Percentiles rank a stretch among this genome's conserved stretches.
phyloP scores from a whole-genome alignment of 768 basidiomycete species.

The Tephrocybe sp. region DNA sequence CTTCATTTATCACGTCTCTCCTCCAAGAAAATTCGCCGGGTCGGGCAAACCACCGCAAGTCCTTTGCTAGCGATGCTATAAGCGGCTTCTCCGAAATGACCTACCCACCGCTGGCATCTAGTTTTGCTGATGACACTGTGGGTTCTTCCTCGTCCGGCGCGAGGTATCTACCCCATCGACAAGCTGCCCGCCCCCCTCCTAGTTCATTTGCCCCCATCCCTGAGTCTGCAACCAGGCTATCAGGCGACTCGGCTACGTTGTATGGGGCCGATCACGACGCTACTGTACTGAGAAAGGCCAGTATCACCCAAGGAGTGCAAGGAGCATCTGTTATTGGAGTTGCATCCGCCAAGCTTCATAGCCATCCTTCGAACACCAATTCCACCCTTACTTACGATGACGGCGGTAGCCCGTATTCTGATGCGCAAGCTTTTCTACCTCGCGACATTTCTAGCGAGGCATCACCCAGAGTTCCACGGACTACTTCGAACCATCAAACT shows the following conservation, averaged over 20 bases:
- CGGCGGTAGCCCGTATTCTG: constrained; percentile 1
- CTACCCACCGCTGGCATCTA: constrained; percentile 43
- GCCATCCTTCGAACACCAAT: neutral
- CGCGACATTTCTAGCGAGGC: neutral
- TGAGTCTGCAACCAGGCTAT: constrained; percentile 23
- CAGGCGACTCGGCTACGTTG: constrained; percentile 40
- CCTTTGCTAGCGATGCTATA: constrained; percentile 39
- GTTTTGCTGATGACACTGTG: constrained; percentile 8
- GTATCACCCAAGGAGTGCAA: constrained; percentile 19
- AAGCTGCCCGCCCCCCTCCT: constrained; percentile 31
- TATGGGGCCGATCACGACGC: constrained; percentile 30
- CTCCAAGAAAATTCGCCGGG: constrained; percentile 43
- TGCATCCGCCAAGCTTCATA: constrained; percentile 29
- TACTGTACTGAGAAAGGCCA: constrained; percentile 24
- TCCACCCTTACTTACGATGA: neutral
- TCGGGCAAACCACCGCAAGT: constrained; percentile 27
- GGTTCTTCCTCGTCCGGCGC: constrained; percentile 10
- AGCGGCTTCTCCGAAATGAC: constrained; percentile 57
- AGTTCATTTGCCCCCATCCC: constrained; percentile 34
- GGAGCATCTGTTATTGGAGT: constrained; percentile 30
- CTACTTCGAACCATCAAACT: constrained; percentile 17
- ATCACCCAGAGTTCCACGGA: constrained; percentile 11
- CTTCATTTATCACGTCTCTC: constrained; percentile 60
- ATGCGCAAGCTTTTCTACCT: constrained; percentile 2
- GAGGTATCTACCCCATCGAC: constrained; percentile 4